A percentile compares a stretch with the other conserved stretches of the same genome.
These are phyloP conservation scores for Endocalyx cinctus DNA, from an alignment of 2,329 filamentous ascomycete species.

Conservation along the genomic window DNA sequence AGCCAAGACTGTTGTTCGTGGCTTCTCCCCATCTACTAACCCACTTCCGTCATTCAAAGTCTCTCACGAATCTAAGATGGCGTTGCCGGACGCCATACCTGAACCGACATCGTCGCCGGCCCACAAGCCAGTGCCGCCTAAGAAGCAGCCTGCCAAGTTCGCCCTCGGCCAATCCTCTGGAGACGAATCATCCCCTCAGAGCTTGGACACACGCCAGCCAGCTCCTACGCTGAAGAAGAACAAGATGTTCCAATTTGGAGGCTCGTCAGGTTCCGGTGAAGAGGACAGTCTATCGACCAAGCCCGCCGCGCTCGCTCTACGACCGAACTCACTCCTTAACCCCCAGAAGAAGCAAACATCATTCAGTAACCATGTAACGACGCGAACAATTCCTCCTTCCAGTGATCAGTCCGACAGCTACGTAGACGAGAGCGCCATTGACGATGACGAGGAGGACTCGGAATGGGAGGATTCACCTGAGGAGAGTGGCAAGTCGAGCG, in stretches of 20 bases:
- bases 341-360: slow-evolving; percentile 71
- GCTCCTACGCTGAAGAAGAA: slow-evolving; percentile 30
- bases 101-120: slow-evolving; percentile 53
- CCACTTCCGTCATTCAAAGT: slow-evolving; percentile 38
- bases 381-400: slow-evolving; percentile 59
- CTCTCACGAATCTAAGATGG: slow-evolving; percentile 44
- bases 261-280: slow-evolving; percentile 67
- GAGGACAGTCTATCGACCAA: slow-evolving; percentile 69
- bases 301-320: slow-evolving; percentile 44
- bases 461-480: slow-evolving; percentile 67
- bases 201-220: slow-evolving; percentile 37
- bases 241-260: slow-evolving; percentile 50
- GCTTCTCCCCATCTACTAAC: slow-evolving; percentile 77
- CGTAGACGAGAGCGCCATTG: slow-evolving; percentile 78
- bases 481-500: slow-evolving; percentile 77
- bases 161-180: slow-evolving; percentile 75
- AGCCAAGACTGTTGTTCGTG: slow-evolving; percentile 67
- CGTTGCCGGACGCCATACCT: slow-evolving; percentile 55
- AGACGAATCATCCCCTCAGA: slow-evolving; percentile 67
- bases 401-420: slow-evolving; percentile 58
- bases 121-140: slow-evolving; percentile 64
- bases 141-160: slow-evolving; percentile 59
- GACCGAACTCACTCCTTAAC: slow-evolving; percentile 35
- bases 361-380: slow-evolving; percentile 72
- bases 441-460: slow-evolving; percentile 61